Percentiles rank a stretch among this genome's conserved stretches.
These are phyloP conservation scores for Triticum timopheevii DNA, from an alignment of 176 grass and related monocot genomes.

Conservation along the genomic window DNA sequence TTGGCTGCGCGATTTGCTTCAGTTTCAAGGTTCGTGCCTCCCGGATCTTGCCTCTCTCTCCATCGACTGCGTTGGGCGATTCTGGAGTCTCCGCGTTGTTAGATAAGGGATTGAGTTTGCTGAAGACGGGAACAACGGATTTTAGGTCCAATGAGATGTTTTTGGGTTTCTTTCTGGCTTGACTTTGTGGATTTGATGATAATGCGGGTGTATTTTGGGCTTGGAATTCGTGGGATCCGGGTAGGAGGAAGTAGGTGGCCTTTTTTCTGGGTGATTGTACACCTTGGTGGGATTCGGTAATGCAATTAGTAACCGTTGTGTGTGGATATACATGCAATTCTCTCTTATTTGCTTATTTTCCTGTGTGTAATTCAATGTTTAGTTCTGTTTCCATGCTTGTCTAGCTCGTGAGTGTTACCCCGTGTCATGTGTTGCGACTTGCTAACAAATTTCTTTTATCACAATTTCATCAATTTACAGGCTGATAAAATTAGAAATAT, in stretches of 20 bases:
- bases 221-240: conserved; percentile 21
- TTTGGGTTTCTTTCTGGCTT: background rate
- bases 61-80: background rate
- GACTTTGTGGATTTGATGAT: background rate
- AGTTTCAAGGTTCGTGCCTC: conserved; percentile 31
- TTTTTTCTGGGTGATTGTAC: background rate
- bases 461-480: background rate
- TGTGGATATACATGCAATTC: background rate
- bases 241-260: background rate
- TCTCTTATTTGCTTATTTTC: background rate
- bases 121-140: background rate
- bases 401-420: background rate
- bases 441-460: background rate
- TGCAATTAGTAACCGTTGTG: background rate
- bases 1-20: conserved; percentile 1
- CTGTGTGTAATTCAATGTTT: background rate
- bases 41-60: conserved; percentile 18
- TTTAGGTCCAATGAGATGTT: background rate
- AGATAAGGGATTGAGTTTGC: background rate
- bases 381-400: background rate
- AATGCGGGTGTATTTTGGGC: conserved; percentile 7
- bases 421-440: background rate
- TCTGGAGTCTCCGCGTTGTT: background rate
- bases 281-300: background rate
- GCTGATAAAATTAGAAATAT: background rate